phyloP scores from a whole-genome alignment of 2,329 filamentous ascomycete species.

The Penicillium hesseltinei region DNA sequence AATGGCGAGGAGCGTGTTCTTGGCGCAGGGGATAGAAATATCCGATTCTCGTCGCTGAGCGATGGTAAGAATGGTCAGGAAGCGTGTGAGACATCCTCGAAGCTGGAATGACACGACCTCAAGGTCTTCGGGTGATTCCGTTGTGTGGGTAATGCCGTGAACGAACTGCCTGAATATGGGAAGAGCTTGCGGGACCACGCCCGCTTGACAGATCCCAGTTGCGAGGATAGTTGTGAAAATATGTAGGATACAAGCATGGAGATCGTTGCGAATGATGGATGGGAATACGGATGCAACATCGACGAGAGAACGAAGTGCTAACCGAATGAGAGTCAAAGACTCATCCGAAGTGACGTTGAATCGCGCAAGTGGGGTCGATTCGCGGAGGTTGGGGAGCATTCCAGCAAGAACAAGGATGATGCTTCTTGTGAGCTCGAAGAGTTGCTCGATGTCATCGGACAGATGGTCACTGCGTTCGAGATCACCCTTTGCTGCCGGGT shows the following conservation, averaged over 20 bases:
- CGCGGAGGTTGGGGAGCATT: constrained; percentile 69
- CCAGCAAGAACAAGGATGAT: constrained; percentile 91
- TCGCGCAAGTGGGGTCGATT: constrained; percentile 60
- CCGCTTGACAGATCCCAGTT: constrained; percentile 80
- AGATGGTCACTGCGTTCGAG: constrained; percentile 70
- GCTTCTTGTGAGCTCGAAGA: constrained; percentile 94
- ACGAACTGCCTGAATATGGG: constrained; percentile 92
- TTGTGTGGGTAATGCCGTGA: constrained; percentile 61
- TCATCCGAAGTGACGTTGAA: constrained; percentile 79
- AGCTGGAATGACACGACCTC: constrained; percentile 65
- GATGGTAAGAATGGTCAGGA: constrained; percentile 66
- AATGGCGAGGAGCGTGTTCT: constrained; percentile 83
- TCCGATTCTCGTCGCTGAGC: constrained; percentile 57
- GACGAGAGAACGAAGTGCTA: constrained; percentile 81
- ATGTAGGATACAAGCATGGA: constrained; percentile 94
- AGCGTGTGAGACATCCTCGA: constrained; percentile 76
- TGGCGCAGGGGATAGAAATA: constrained; percentile 80
- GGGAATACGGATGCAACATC: constrained; percentile 96
- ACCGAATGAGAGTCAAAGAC: constrained; percentile 73
- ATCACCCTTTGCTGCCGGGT: constrained; percentile 78
- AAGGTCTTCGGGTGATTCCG: constrained; percentile 34
- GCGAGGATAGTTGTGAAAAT: constrained; percentile 92
- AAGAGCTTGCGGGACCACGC: constrained; percentile 84
- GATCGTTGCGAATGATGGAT: constrained; percentile 89
- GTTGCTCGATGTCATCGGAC: constrained; percentile 94